phyloP scores from a whole-genome alignment of 2,329 filamentous ascomycete genomes.

The Neurospora sp. region DNA sequence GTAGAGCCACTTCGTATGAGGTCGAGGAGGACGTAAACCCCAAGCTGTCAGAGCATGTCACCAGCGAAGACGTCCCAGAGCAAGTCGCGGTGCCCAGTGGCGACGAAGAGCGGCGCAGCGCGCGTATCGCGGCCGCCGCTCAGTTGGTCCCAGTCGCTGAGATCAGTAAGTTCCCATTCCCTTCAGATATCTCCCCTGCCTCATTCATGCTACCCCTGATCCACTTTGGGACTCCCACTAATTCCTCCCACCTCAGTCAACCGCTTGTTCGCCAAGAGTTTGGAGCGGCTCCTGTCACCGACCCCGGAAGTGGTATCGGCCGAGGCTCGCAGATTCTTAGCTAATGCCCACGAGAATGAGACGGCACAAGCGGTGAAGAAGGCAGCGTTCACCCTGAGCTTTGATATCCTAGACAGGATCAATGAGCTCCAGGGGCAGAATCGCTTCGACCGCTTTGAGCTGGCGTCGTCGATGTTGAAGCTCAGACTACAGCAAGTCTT shows the following conservation, averaged over 20 bases:
- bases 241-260: neutral
- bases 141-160: neutral
- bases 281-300: neutral
- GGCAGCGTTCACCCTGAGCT: neutral
- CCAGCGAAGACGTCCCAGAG: neutral
- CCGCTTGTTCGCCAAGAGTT: neutral
- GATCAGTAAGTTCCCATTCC: neutral
- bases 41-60: neutral
- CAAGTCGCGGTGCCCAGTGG: neutral
- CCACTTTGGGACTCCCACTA: neutral
- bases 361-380: neutral
- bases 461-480: neutral
- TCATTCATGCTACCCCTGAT: neutral
- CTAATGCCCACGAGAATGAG: neutral
- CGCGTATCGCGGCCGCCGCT: neutral
- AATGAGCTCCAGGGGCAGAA: neutral
- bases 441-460: neutral
- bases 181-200: neutral
- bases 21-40: neutral
- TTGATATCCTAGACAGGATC: neutral
- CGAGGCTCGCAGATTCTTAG: neutral
- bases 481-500: neutral
- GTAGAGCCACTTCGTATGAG: neutral
- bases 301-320: neutral
- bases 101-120: neutral